phyloP scores from a whole-genome alignment of 768 basidiomycete species.

The Coprinopsis cinerea region DNA sequence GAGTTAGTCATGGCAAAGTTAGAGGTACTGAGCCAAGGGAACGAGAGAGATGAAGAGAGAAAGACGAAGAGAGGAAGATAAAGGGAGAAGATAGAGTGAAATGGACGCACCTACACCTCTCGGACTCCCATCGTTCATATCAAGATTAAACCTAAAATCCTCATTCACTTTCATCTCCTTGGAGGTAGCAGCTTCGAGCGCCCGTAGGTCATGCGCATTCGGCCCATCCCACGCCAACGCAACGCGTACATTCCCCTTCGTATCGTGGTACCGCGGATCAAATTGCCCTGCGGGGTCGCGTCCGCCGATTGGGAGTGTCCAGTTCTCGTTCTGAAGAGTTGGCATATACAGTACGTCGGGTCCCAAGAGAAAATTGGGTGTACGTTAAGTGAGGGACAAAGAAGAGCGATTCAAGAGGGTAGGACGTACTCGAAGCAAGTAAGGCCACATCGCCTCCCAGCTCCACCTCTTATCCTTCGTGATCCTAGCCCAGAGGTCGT shows the following conservation, averaged over 20 bases:
- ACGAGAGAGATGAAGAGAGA: too few relatives aligned
- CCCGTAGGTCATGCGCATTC: constrained; percentile 4
- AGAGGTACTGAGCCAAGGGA: too few relatives aligned
- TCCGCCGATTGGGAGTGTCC: constrained; percentile 20
- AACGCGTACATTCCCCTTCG: constrained; percentile 17
- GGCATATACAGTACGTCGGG: not conserved
- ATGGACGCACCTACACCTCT: not conserved
- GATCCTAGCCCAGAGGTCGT: constrained; percentile 7
- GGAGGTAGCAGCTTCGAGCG: too few relatives aligned
- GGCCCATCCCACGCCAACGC: constrained; percentile 18
- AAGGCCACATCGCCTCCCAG: constrained; percentile 20
- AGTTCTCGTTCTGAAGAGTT: constrained; percentile 16
- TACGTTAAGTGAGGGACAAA: too few relatives aligned
- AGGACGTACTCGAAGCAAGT: constrained; percentile 19
- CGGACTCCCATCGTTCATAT: not conserved
- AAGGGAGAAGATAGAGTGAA: too few relatives aligned
- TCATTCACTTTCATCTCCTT: constrained; percentile 11
- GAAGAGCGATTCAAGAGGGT: too few relatives aligned
- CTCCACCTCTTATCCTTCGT: constrained; percentile 2
- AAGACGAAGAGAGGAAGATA: too few relatives aligned
- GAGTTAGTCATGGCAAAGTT: too few relatives aligned
- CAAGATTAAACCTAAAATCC: not conserved
- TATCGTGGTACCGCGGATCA: constrained; percentile 24
- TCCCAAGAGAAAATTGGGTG: too few relatives aligned
- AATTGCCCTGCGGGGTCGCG: constrained; percentile 26